A percentile compares a stretch with the other conserved stretches of the same genome.
phyloP scores from a whole-genome alignment of 2,329 filamentous ascomycete species.

The Stachybotrys elegans region DNA sequence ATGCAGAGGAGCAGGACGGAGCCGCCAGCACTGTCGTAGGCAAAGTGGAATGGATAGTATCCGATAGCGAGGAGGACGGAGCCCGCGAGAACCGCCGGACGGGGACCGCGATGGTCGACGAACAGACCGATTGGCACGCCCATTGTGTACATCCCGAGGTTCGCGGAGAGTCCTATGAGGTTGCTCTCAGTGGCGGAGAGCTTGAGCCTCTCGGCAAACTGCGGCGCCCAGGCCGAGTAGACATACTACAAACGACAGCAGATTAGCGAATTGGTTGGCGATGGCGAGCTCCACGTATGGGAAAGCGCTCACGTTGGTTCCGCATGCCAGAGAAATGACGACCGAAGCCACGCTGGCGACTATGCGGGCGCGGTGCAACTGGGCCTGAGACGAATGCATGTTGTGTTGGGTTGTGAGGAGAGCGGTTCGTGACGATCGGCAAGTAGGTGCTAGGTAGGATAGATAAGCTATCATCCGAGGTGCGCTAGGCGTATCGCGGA shows the following conservation, averaged over 20 bases:
- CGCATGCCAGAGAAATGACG: slow-evolving; percentile 79
- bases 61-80: slow-evolving; percentile 68
- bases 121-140: slow-evolving; percentile 87
- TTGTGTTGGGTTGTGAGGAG: no score
- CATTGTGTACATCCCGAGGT: slow-evolving; percentile 88
- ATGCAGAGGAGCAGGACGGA: slow-evolving; percentile 65
- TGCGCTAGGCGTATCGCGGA: no score
- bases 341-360: slow-evolving; percentile 83
- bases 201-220: slow-evolving; percentile 82
- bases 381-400: slow-evolving; percentile 22
- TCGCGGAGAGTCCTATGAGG: slow-evolving; percentile 79
- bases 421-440: no score
- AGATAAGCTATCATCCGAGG: no score
- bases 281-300: background rate
- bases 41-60: slow-evolving; percentile 80
- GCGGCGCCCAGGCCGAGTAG: slow-evolving; percentile 95
- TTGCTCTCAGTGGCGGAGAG: slow-evolving; percentile 92
- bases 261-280: background rate
- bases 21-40: slow-evolving; percentile 64
- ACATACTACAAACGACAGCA: slow-evolving; percentile 63
- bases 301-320: slow-evolving; percentile 69
- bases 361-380: slow-evolving; percentile 61
- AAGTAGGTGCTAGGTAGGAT: no score
- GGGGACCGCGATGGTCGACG: slow-evolving; percentile 76
- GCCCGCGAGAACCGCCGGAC: slow-evolving; percentile 72